A percentile compares a stretch with the other conserved stretches of the same genome.
Evolutionary conservation across 768 basidiomycete species (phyloP).

Genomic region (Agrocybe praecox): DNA sequence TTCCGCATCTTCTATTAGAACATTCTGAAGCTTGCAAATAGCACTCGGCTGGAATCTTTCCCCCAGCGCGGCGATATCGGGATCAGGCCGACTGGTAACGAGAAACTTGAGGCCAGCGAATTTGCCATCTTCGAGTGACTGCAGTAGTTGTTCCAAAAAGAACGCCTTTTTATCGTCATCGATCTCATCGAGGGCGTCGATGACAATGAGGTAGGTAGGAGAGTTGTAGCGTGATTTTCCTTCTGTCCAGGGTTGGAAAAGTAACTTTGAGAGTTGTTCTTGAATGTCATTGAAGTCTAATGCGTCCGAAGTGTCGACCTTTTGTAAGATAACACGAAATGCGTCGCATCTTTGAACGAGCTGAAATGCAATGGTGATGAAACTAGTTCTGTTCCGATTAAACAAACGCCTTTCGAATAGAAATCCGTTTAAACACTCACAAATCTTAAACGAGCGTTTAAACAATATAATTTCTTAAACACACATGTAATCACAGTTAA

Average conservation of each 20-base stretch:
- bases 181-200: constrained; percentile 28
- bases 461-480: too few relatives aligned
- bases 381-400: too few relatives aligned
- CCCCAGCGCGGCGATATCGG: constrained; percentile 13
- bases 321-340: too few relatives aligned
- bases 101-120: constrained; percentile 22
- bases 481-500: too few relatives aligned
- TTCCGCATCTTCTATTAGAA: constrained; percentile 5
- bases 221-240: background rate
- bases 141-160: constrained; percentile 16
- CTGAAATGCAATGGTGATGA: constrained; percentile 25
- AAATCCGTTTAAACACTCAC: too few relatives aligned
- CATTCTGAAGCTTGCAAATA: constrained; percentile 13
- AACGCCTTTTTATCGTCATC: constrained; percentile 4
- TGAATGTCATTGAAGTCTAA: background rate
- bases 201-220: constrained; percentile 16
- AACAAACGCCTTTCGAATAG: too few relatives aligned
- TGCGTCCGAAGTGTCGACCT: constrained; percentile 7
- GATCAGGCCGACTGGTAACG: constrained; percentile 23
- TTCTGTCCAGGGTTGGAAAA: constrained; percentile 15
- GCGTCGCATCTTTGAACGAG: constrained; percentile 21
- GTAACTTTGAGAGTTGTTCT: constrained; percentile 16
- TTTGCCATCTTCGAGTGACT: constrained; percentile 5
- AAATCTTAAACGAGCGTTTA: too few relatives aligned
- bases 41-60: constrained; percentile 8